These are phyloP conservation scores for Zizania latifolia DNA, from an alignment of 176 grass and related monocot genomes.

Conservation along the genomic window DNA sequence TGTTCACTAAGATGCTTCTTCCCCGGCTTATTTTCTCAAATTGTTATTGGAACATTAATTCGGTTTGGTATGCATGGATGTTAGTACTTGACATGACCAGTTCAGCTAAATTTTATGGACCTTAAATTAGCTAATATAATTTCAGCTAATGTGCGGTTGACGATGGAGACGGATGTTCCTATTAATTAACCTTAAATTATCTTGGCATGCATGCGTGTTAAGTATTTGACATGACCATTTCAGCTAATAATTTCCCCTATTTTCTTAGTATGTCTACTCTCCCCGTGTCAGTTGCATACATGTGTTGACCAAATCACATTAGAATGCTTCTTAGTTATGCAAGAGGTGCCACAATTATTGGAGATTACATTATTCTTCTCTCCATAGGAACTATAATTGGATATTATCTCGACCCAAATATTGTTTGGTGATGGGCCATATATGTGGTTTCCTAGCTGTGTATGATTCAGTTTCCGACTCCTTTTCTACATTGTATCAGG, in stretches of 20 bases:
- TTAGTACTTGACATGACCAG: not conserved
- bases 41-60: not conserved
- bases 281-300: conserved; percentile 11
- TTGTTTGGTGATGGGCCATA: conserved; percentile 28
- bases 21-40: not conserved
- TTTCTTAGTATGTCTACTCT: not conserved
- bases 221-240: conserved; percentile 26
- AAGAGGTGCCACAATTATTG: not conserved
- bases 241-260: conserved; percentile 25
- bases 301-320: conserved; percentile 38
- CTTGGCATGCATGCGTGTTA: not conserved
- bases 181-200: not conserved
- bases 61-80: not conserved
- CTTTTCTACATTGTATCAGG: not conserved
- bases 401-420: not conserved
- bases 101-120: not conserved
- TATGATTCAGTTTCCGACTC: not conserved
- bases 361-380: conserved; percentile 18
- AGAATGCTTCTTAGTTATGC: not conserved
- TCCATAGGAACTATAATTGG: not conserved
- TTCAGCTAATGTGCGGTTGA: not conserved
- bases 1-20: not conserved
- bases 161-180: not conserved
- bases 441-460: not conserved
- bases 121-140: not conserved